Evolutionary conservation across 2,329 filamentous ascomycete species (phyloP), one percentile per base, ranked within the genome.

Genomic region (Claviceps lovelessii): DNA sequence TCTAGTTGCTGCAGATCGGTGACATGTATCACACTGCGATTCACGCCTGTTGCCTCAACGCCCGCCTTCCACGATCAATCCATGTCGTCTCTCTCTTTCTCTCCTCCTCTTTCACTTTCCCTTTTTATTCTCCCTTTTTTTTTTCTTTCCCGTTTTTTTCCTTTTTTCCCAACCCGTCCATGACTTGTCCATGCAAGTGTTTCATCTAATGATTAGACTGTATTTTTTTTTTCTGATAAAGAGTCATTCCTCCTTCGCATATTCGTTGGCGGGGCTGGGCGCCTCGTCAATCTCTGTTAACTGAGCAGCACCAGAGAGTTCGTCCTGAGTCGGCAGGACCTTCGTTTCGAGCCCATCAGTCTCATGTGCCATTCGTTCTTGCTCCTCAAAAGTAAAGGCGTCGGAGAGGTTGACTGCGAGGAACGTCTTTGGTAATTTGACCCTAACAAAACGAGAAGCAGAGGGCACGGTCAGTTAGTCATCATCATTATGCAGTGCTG

Each of bases 371-470:
- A 76, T 72, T 51, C 74, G 74, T 60, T 82, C 78, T 51, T 73
- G 71, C 56, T 78, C 75, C 58, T 81, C 78, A 59, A 81, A 81
- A 0, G 74, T 76, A 59, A 83, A 83, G 4, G 79, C 78, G 56
- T 83, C 79, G 8, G 79, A 83, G 10, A 84, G 67, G 61, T 84
- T 84, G 58, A 84, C 78, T 3, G 81, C 80, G 49, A 83, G 69
- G 65, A 84, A 84, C 1, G 78, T 82, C 69, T 84, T 84, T 53
- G 81, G 81, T 13, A 84, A 65, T 70, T 84, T 84, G 60, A 84
- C 81, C 64, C 80, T 83, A 60, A 37, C 10, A 13, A 1, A 28
- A 55, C 37, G 47, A 50, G 17, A 52, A 41, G n/a, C 15, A 19
- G 29, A 33, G 33, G 11, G 29, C 46, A 41, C 23, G 15, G 17